Conservation (phyloP, 768 basidiomycete genomes). For the Russula sp. region DNA sequence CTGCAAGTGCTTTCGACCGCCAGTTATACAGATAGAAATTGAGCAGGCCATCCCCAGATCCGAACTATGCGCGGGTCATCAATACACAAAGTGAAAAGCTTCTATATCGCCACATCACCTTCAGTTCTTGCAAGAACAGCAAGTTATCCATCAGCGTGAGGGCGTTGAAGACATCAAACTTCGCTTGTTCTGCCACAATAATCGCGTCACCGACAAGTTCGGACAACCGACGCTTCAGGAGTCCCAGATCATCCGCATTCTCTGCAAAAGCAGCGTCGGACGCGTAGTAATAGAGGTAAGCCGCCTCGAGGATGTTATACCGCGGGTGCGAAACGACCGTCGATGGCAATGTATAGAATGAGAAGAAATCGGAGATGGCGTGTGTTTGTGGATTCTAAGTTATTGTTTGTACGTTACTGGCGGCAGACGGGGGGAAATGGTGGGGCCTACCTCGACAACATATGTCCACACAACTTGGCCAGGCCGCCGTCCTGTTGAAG, state of each 20-base stretch:
- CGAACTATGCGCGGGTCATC: slow-evolving; percentile 54
- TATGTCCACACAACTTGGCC: slow-evolving; percentile 95
- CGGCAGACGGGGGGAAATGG: neutral
- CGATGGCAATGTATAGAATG: slow-evolving; percentile 95
- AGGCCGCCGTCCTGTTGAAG: slow-evolving; percentile 45
- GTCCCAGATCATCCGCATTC: slow-evolving; percentile 53
- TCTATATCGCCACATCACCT: slow-evolving; percentile 44
- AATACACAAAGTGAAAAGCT: slow-evolving; percentile 12
- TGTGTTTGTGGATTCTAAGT: slow-evolving; percentile 75
- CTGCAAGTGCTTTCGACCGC: slow-evolving; percentile 76
- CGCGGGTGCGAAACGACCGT: slow-evolving; percentile 78
- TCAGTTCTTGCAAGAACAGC: slow-evolving; percentile 72
- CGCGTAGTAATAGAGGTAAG: slow-evolving; percentile 95
- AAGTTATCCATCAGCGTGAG: slow-evolving; percentile 94
- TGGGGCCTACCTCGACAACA: slow-evolving; percentile 74
- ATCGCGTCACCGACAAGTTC: slow-evolving; percentile 75
- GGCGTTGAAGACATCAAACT: slow-evolving; percentile 96
- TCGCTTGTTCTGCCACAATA: slow-evolving; percentile 71
- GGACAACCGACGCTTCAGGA: slow-evolving; percentile 62
- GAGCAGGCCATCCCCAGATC: slow-evolving; percentile 84
- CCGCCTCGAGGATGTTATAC: slow-evolving; percentile 75
- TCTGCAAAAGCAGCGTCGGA: slow-evolving; percentile 64
- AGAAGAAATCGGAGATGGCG: slow-evolving; percentile 90
- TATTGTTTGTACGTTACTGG: slow-evolving; percentile 1
- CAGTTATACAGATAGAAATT: slow-evolving; percentile 96